These are phyloP conservation scores for Spatholobus suberectus DNA, from an alignment of 306 rosid species.

Conservation along the genomic window DNA sequence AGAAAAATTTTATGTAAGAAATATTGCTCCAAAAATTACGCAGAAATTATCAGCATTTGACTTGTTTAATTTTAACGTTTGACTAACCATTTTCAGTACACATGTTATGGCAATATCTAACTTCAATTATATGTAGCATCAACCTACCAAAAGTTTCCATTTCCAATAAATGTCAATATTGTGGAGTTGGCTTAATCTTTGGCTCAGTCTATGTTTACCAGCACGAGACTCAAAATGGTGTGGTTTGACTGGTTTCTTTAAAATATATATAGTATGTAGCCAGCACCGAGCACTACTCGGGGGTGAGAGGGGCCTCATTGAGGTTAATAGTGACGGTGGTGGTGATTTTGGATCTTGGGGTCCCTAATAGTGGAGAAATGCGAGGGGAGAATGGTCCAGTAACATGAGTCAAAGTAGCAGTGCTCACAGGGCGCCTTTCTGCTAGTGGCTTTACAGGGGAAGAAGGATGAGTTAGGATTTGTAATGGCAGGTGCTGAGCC, in stretches of 20 bases:
- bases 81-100: background rate
- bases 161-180: background rate
- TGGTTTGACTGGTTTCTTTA: conserved; percentile 39
- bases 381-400: conserved; percentile 45
- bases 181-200: background rate
- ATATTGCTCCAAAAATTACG: background rate
- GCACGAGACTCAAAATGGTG: conserved; percentile 31
- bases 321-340: conserved; percentile 59
- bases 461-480: conserved; percentile 35
- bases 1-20: background rate
- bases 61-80: background rate
- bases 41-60: background rate
- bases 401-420: conserved; percentile 49
- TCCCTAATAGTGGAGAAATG: conserved; percentile 36
- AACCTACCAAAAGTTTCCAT: background rate
- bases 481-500: conserved; percentile 30
- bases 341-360: conserved; percentile 38
- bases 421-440: conserved; percentile 66
- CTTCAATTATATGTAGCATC: background rate
- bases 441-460: conserved; percentile 81
- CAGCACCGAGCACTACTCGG: background rate
- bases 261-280: conserved; percentile 28
- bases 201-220: conserved; percentile 1
- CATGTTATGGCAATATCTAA: background rate
- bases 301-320: conserved; percentile 57